Conservation (phyloP, 768 basidiomycete genomes). For the Fomitopsis serialis region DNA sequence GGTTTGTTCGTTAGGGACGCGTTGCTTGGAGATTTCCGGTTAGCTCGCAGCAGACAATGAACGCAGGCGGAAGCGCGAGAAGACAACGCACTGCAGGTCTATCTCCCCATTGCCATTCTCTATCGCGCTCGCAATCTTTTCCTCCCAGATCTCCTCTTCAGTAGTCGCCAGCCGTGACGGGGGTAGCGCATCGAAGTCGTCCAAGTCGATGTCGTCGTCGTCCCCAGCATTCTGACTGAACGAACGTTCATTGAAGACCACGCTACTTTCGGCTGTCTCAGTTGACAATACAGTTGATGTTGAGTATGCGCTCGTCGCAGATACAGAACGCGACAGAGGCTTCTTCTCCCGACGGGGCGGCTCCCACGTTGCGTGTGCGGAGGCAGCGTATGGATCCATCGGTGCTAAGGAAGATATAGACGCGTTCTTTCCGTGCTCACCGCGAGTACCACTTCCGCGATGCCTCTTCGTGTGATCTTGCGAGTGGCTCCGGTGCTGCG, state of each 20-base stretch:
- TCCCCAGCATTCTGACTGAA: background rate
- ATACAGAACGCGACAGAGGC: constrained; percentile 2
- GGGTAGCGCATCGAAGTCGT: constrained; percentile 4
- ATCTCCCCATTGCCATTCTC: constrained; percentile 46
- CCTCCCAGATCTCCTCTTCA: constrained; percentile 43
- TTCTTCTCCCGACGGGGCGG: constrained; percentile 16
- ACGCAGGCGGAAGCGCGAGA: background rate
- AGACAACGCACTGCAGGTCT: background rate
- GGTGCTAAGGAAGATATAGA: constrained; percentile 2
- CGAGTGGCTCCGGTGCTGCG: background rate
- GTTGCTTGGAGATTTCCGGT: constrained; percentile 1
- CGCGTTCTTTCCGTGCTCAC: background rate
- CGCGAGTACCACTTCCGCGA: background rate
- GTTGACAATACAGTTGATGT: background rate
- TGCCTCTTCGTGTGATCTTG: background rate
- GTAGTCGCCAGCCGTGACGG: constrained; percentile 9
- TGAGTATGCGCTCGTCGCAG: constrained; percentile 2
- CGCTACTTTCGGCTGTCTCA: background rate
- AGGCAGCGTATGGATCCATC: constrained; percentile 14
- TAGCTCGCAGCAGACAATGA: background rate
- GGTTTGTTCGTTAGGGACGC: background rate
- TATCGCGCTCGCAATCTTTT: constrained; percentile 37
- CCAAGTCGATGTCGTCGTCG: constrained; percentile 7
- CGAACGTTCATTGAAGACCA: constrained; percentile 5
- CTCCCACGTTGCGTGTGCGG: constrained; percentile 14